Evolutionary conservation across 768 basidiomycete genomes (phyloP), one percentile per base, ranked within the genome.

Genomic region (Trametes cinnabarina): DNA sequence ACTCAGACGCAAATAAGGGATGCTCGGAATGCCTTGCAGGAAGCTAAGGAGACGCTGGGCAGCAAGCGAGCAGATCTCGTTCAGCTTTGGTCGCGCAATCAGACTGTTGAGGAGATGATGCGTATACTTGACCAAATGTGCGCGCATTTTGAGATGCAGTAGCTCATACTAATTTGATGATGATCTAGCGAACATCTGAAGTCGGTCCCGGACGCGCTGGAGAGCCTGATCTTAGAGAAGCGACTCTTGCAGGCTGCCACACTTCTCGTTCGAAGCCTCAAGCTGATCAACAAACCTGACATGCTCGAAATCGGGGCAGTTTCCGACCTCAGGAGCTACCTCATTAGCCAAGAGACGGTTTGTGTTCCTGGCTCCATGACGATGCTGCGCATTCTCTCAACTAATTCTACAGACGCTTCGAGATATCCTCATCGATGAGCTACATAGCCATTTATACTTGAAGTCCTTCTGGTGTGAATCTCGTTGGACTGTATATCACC

Each of bases 261-360:
- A 12, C 76, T 98, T 8, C 83, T 99, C 26, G 85, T 97, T 34
- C 79, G 90, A 49, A 93, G 90, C 66, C 74, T 97, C 47, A 98
- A 96, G 72, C 82, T 87, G 28, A 94, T 96, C 63, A 93, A 90
- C 70, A 94, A 90, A 66, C 77, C 86, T 8, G 97, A 98, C 63
- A 91, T 98, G 87, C 76, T 87, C 57, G 96, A 98, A 68, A 89
- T 99, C 58, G 95, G 95, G n/a, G 97, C 96, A 4, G 77, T 98
- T 30, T 77, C 90, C 11, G 97, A 99, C 71, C 71, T 99, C 46
- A 79, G 94, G 55, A 82, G 81, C 63, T 98, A 98, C 74, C 80
- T 98, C 23, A 73, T 79, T 28, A 79, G 84, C 12, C 97, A 99
- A 73, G 95, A 98, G 79, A 84, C 81, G 55, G 96, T 94, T 60